Evolutionary conservation across 257 asterid species (phyloP).

Genomic region (Capsicum baccatum): DNA sequence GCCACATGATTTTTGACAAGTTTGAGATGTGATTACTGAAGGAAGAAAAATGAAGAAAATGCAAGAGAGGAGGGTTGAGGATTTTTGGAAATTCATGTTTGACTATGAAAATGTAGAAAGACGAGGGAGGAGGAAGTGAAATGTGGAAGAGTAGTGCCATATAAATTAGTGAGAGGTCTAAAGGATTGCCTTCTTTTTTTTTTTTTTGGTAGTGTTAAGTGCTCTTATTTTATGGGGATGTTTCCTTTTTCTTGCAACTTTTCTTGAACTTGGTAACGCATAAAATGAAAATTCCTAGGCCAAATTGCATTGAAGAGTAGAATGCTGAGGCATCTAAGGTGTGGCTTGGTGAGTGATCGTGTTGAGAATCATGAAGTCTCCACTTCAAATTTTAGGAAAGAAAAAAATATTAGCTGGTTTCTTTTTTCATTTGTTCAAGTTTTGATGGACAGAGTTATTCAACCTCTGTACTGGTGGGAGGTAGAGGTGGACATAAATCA

Average conservation of each 20-base stretch:
- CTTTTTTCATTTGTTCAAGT: not conserved
- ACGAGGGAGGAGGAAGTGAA: not conserved
- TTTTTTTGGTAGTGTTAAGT: not conserved
- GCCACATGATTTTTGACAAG: constrained; percentile 73
- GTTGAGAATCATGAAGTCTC: not conserved
- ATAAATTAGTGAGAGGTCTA: constrained; percentile 16
- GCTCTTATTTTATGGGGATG: not conserved
- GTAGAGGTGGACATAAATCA: too few species aligned
- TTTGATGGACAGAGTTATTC: not conserved
- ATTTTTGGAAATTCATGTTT: constrained; percentile 1
- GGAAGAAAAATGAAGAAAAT: constrained; percentile 38
- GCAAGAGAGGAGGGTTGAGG: constrained; percentile 9
- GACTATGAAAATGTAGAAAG: not conserved
- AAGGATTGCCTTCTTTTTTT: not conserved
- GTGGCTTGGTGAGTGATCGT: not conserved
- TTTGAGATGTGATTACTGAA: constrained; percentile 47
- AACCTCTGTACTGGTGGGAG: not conserved
- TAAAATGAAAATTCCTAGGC: not conserved
- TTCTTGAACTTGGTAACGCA: not conserved
- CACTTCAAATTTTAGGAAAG: not conserved
- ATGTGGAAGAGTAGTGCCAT: constrained; percentile 23
- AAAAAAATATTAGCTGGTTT: not conserved
- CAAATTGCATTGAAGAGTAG: not conserved
- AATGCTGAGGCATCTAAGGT: not conserved
- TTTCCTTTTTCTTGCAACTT: not conserved